Evolutionary conservation across 495 filamentous ascomycete genomes (phyloP).

Genomic region (Staphylotrichum longicolle): DNA sequence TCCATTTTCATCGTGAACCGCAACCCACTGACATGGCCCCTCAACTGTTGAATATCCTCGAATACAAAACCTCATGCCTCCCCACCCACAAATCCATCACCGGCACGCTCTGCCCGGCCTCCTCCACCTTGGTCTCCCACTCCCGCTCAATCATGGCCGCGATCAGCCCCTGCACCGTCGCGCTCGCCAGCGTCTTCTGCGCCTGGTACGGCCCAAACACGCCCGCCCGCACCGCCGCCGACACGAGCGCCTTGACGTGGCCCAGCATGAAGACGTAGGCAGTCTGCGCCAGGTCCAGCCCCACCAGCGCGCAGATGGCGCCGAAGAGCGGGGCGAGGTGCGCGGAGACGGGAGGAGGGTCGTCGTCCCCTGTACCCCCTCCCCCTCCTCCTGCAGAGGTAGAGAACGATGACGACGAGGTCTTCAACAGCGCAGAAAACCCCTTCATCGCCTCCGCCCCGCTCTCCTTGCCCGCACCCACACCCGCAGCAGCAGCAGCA

Average conservation of each 20-base stretch:
- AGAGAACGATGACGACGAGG: background rate
- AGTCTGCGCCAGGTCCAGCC: conserved; percentile 60
- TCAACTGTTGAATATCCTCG: conserved; percentile 85
- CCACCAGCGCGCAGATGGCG: conserved; percentile 61
- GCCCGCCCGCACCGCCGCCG: conserved; percentile 82
- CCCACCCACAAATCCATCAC: conserved; percentile 92
- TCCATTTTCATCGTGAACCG: no score
- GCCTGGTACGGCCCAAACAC: conserved; percentile 93
- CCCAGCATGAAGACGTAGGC: conserved; percentile 84
- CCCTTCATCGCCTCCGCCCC: conserved; percentile 1
- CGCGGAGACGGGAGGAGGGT: conserved; percentile 47
- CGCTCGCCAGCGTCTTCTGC: conserved; percentile 71
- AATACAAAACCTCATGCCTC: conserved; percentile 92
- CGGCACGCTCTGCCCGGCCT: conserved; percentile 84
- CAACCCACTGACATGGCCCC: no score
- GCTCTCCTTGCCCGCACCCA: background rate
- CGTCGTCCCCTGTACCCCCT: background rate
- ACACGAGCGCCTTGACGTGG: conserved; percentile 84
- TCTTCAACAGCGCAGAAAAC: conserved; percentile 37
- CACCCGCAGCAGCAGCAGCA: background rate
- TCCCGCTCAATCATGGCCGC: conserved; percentile 59
- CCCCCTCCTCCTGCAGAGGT: conserved; percentile 1
- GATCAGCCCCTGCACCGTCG: conserved; percentile 60
- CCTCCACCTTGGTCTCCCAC: conserved; percentile 56
- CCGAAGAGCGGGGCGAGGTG: conserved; percentile 85